These are phyloP conservation scores for Pyrenochaeta sp. DNA, from an alignment of 2,329 filamentous ascomycete genomes.

Conservation along the genomic window DNA sequence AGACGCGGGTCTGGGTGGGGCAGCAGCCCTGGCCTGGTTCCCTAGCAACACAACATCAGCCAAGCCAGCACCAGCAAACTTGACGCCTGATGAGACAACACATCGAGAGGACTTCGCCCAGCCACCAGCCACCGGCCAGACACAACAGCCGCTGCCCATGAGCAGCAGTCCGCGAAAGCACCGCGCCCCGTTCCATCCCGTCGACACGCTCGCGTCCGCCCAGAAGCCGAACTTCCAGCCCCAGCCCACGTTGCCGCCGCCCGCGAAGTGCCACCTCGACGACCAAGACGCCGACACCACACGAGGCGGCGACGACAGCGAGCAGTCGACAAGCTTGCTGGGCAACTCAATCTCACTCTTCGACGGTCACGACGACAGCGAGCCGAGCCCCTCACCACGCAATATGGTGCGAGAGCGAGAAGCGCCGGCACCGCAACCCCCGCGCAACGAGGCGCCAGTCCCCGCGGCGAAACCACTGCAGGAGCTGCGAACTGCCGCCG, in stretches of 20 bases:
- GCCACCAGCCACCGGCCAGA: background rate
- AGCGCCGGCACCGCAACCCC: constrained; percentile 50
- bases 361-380: constrained; percentile 28
- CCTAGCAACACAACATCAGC: background rate
- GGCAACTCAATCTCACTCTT: constrained; percentile 49
- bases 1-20: constrained; percentile 11
- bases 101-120: background rate
- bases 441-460: constrained; percentile 18
- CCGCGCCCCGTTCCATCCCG: constrained; percentile 42
- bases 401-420: constrained; percentile 64
- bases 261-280: constrained; percentile 1
- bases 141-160: constrained; percentile 24
- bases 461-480: constrained; percentile 40
- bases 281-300: background rate
- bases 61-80: background rate
- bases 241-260: constrained; percentile 13
- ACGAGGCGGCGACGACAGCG: background rate
- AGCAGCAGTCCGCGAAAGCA: constrained; percentile 39
- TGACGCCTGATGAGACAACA: background rate
- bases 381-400: constrained; percentile 11
- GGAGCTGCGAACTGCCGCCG: constrained; percentile 35
- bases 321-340: constrained; percentile 21
- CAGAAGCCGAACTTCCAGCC: constrained; percentile 40
- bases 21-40: background rate
- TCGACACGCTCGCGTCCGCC: constrained; percentile 45